phyloP scores from a whole-genome alignment of 345 rosid species.

The Lumnitzera racemosa region DNA sequence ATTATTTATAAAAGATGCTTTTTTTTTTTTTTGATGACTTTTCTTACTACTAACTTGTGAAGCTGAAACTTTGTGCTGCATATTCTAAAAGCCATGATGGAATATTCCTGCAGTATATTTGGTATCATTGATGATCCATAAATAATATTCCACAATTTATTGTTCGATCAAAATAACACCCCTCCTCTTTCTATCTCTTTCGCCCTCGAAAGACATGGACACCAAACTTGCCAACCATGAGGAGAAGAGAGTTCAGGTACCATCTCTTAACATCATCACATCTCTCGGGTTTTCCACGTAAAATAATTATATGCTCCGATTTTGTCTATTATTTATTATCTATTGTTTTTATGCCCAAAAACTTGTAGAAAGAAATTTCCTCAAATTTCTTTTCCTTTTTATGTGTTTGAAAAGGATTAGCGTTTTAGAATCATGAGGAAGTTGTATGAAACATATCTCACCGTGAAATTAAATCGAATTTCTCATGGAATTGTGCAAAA shows the following conservation, averaged over 20 bases:
- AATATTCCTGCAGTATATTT: background rate
- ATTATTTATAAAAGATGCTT: no score
- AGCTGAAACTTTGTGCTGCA: background rate
- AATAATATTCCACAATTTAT: conserved; percentile 2
- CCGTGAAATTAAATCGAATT: no score
- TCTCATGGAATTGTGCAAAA: no score
- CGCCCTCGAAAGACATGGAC: background rate
- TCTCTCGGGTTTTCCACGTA: background rate
- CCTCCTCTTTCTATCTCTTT: background rate
- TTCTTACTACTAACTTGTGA: background rate
- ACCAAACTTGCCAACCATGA: no score
- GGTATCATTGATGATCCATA: background rate
- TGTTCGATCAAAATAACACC: background rate
- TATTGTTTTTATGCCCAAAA: no score
- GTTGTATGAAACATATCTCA: no score
- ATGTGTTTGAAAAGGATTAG: background rate
- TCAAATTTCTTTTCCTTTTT: background rate
- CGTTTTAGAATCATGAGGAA: no score
- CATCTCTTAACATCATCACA: background rate
- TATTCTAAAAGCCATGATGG: background rate
- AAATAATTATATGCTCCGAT: no score
- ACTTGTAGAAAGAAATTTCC: no score
- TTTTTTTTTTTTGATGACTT: no score
- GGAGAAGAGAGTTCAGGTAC: background rate
- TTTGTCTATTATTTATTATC: no score